Evolutionary conservation across 495 filamentous ascomycete genomes (phyloP), one percentile per base, ranked within the genome.

Genomic region (Cairneyella variabilis): DNA sequence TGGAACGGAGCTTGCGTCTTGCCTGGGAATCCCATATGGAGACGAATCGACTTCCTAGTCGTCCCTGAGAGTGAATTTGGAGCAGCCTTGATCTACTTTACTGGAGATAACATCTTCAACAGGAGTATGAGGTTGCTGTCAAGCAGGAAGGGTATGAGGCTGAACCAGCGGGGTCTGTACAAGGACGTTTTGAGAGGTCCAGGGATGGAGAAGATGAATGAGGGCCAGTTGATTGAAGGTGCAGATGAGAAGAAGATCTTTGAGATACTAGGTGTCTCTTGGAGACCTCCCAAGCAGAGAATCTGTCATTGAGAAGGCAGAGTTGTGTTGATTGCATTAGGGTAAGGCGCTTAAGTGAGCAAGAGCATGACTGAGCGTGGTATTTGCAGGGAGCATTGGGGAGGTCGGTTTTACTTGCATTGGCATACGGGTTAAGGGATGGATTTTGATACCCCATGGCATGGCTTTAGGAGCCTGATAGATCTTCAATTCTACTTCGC

Each of bases 41-140:
- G 90, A 20, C 79, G 91, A 1, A 86, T 96, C 53, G 93, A 98
- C 64, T 79, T 97, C 25, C 74, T 98, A 0, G 77, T 96, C 14
- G 93, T 96, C 11, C 90, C 91, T 0, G 81, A 83, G 55, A 74
- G 77, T 0, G 84, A 96, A 69, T 73, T 91, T 36, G 93, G 93
- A 2, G 93, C 93, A 0, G 91, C 93, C 1, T 64, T 97, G 62
- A 79, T 98, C 46, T 98, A 98, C 62, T 98, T 97, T 59, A 97
- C 93, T 0, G 93, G 93, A 1, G 95, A 96, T 60, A 91, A 96
- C 62, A 90, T 97, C 44, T 98, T 98, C 72, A 98, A 98, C 61
- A 76, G 92, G 25, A 93, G 88, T 51, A 79, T 97, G 68, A 69
- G 93, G 57, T 68, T 97, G 10, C 71, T 97, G 42, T 89, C 91